Conservation (phyloP, 169 alveolate genomes). For the Plasmodium gonderi region DNA sequence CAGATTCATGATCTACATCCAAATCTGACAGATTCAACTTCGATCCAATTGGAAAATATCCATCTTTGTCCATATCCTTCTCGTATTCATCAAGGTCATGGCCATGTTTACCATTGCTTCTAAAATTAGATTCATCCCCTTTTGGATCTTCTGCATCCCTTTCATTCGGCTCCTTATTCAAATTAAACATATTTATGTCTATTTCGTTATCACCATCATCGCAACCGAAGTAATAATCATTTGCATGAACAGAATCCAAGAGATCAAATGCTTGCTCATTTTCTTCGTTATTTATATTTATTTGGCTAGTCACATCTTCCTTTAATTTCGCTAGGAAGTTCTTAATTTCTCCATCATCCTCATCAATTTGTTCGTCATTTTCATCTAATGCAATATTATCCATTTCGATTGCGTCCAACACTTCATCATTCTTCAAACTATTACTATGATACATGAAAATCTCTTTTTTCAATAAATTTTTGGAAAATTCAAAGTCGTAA, state of each 20-base stretch:
- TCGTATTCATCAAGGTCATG: background rate
- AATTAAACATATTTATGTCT: background rate
- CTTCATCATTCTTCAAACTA: background rate
- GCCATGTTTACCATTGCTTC: no score
- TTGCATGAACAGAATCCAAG: slow-evolving; percentile 17
- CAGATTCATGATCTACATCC: background rate
- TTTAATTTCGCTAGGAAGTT: background rate
- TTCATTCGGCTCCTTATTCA: background rate
- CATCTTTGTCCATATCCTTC: background rate
- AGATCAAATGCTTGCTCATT: slow-evolving; percentile 31
- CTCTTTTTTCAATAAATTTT: slow-evolving; percentile 42
- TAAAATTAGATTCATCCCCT: background rate
- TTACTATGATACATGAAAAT: slow-evolving; percentile 27
- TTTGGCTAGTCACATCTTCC: slow-evolving; percentile 5
- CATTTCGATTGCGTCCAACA: background rate
- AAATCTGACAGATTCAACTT: background rate
- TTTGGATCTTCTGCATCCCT: background rate
- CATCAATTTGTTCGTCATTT: background rate
- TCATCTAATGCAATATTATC: background rate
- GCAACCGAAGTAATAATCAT: background rate
- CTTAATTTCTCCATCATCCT: background rate
- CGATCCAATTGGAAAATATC: background rate
- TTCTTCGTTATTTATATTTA: background rate
- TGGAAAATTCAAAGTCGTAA: slow-evolving; percentile 39
- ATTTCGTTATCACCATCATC: background rate